These are phyloP conservation scores for Halophytophthora polymorphica DNA, from an alignment of 352 stramenopile species.

Conservation along the genomic window DNA sequence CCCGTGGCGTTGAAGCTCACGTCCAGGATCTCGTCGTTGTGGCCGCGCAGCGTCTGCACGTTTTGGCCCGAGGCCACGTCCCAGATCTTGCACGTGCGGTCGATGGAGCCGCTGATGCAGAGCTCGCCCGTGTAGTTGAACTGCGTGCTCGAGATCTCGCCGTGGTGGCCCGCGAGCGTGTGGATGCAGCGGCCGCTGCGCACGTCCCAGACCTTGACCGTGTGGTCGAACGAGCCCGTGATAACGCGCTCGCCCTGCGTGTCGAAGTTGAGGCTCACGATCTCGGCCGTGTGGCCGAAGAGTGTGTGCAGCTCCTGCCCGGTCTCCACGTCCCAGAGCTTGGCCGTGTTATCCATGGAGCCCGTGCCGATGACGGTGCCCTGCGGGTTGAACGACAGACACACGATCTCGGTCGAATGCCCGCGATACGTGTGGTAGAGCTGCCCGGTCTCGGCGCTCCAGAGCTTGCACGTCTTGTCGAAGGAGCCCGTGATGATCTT, in stretches of 20 bases:
- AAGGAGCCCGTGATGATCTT: slow-evolving; percentile 96
- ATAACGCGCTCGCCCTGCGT: slow-evolving; percentile 91
- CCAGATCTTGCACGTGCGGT: slow-evolving; percentile 94
- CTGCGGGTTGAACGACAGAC: slow-evolving; percentile 93
- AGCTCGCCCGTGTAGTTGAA: slow-evolving; percentile 94
- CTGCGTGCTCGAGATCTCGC: slow-evolving; percentile 94
- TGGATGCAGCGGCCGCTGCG: slow-evolving; percentile 87
- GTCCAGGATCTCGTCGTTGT: slow-evolving; percentile 96
- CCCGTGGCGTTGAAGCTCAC: slow-evolving; percentile 94
- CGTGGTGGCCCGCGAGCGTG: slow-evolving; percentile 91
- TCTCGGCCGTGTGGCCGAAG: slow-evolving; percentile 93
- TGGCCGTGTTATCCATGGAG: slow-evolving; percentile 95
- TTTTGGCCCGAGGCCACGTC: slow-evolving; percentile 90
- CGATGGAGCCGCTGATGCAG: slow-evolving; percentile 93
- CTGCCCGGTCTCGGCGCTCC: slow-evolving; percentile 92
- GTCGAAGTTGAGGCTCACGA: slow-evolving; percentile 94
- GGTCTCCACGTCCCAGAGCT: slow-evolving; percentile 94
- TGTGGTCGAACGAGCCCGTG: slow-evolving; percentile 95
- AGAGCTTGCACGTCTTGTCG: slow-evolving; percentile 96
- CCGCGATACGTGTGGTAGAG: slow-evolving; percentile 94
- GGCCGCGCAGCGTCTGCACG: slow-evolving; percentile 89
- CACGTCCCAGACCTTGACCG: slow-evolving; percentile 91
- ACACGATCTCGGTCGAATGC: slow-evolving; percentile 96
- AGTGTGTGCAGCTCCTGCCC: slow-evolving; percentile 93
- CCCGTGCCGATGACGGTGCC: slow-evolving; percentile 89